Conservation (phyloP, 2,329 filamentous ascomycete genomes). For the Ophiocordyceps australis region DNA sequence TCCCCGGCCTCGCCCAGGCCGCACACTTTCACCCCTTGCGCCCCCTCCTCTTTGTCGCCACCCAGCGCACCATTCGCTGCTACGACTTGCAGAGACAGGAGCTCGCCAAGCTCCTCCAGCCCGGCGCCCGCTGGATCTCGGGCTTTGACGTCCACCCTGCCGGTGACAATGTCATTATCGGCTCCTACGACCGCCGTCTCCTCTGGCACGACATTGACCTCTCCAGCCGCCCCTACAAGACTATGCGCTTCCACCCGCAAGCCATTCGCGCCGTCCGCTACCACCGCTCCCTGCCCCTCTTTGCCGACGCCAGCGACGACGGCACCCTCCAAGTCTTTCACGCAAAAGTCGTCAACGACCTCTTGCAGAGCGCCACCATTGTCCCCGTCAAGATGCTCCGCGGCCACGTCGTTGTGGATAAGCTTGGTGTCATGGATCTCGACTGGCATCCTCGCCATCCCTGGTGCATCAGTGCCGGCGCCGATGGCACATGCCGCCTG, state of each 20-base stretch:
- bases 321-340: conserved; percentile 93
- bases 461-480: conserved; percentile 87
- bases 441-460: conserved; percentile 93
- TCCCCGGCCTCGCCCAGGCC: conserved; percentile 62
- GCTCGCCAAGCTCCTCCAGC: conserved; percentile 82
- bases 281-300: conserved; percentile 68
- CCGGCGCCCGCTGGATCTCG: conserved; percentile 84
- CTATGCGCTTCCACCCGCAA: conserved; percentile 82
- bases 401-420: conserved; percentile 73
- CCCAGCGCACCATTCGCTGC: conserved; percentile 78
- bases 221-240: conserved; percentile 83
- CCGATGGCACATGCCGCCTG: conserved; percentile 79
- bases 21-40: conserved; percentile 90
- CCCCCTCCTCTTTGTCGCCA: conserved; percentile 90
- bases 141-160: conserved; percentile 85
- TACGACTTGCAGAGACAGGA: conserved; percentile 89
- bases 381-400: conserved; percentile 88
- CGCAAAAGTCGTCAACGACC: conserved; percentile 81
- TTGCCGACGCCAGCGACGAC: conserved; percentile 90
- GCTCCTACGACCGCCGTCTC: conserved; percentile 82
- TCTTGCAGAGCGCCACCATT: conserved; percentile 93
- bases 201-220: conserved; percentile 96
- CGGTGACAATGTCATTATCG: conserved; percentile 86
- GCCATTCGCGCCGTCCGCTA: conserved; percentile 82
- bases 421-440: conserved; percentile 80